Evolutionary conservation across 129 eudicot genomes (phyloP).

Genomic region (Smallanthus sonchifolius): DNA sequence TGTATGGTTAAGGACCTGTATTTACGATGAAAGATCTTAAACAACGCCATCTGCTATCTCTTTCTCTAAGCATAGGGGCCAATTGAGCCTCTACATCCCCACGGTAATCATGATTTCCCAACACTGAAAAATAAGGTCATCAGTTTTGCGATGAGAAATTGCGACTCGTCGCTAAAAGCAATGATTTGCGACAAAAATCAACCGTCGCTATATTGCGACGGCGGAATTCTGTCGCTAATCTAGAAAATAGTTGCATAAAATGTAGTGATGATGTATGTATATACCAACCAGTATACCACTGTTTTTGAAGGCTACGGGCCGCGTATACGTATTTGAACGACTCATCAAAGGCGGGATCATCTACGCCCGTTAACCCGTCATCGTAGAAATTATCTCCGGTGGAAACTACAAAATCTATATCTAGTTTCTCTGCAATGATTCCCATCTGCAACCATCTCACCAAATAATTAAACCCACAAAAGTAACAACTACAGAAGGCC

Average conservation of each 20-base stretch:
- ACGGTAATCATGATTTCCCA: conserved; percentile 76
- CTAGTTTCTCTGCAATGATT: conserved; percentile 61
- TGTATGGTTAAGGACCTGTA: conserved; percentile 31
- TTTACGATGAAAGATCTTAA: conserved; percentile 48
- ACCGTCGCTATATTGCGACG: background rate
- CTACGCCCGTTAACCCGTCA: conserved; percentile 45
- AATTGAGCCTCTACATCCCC: conserved; percentile 64
- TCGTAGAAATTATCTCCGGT: conserved; percentile 84
- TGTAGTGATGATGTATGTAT: background rate
- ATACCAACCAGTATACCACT: conserved; percentile 62
- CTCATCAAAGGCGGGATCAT: conserved; percentile 57
- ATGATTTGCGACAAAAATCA: background rate
- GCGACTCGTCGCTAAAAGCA: no score
- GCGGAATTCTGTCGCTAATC: no score
- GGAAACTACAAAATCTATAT: conserved; percentile 69
- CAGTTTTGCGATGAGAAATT: background rate
- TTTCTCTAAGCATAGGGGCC: conserved; percentile 38
- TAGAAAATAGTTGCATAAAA: no score
- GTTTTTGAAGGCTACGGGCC: conserved; percentile 69
- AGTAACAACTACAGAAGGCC: conserved; percentile 28
- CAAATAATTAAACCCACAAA: conserved; percentile 24
- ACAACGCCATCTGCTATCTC: conserved; percentile 66
- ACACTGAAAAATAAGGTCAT: conserved; percentile 20
- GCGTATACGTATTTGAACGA: conserved; percentile 54
- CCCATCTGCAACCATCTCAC: conserved; percentile 48